Conservation (phyloP, 768 basidiomycete genomes). For the Tylopilus cervinicoccineus region DNA sequence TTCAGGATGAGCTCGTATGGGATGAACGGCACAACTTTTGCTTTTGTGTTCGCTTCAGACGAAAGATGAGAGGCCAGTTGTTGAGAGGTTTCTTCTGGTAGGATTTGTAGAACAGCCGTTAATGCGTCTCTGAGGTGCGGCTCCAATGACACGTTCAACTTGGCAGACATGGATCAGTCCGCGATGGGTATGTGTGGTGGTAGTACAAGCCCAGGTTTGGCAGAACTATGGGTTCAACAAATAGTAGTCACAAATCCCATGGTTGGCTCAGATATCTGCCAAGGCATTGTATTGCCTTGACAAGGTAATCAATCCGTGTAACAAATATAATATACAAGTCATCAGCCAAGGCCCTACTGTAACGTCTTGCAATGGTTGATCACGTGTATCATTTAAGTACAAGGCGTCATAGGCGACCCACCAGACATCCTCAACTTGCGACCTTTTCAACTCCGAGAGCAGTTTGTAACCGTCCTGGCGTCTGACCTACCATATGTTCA, state of each 20-base stretch:
- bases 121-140: constrained; percentile 54
- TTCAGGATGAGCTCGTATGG: constrained; percentile 56
- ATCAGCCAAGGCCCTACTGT: no score
- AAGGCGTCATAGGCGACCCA: no score
- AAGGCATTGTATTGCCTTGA: no score
- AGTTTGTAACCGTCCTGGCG: constrained; percentile 63
- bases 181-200: no score
- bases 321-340: no score
- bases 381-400: no score
- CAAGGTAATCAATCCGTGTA: no score
- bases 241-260: background rate
- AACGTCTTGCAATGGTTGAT: no score
- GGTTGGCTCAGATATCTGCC: no score
- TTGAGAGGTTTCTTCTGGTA: constrained; percentile 43
- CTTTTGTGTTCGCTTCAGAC: constrained; percentile 2
- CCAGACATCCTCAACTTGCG: no score
- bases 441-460: constrained; percentile 57
- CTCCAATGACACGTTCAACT: constrained; percentile 63
- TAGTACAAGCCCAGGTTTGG: no score
- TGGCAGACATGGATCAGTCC: constrained; percentile 7
- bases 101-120: constrained; percentile 37
- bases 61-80: constrained; percentile 40
- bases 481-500: constrained; percentile 50
- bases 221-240: background rate
- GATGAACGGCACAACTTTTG: constrained; percentile 38